A percentile compares a stretch with the other conserved stretches of the same genome.
Evolutionary conservation across 306 rosid species (phyloP).

Genomic region (Castanopsis chinensis): DNA sequence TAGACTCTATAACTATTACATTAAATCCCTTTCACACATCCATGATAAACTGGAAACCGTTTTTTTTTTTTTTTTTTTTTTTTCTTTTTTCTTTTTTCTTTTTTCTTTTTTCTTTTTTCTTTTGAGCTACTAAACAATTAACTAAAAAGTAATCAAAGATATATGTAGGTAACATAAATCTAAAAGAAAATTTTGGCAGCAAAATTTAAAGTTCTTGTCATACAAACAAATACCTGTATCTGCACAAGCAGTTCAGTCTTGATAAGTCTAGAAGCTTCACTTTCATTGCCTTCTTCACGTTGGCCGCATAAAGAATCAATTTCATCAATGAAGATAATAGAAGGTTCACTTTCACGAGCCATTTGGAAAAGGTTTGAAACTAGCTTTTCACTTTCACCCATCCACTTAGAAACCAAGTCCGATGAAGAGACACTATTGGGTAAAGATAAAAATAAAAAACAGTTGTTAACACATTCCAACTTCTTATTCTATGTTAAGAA

Average conservation of each 20-base stretch:
- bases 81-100: no score
- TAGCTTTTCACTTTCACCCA: slow-evolving; percentile 99
- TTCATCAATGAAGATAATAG: slow-evolving; percentile 95
- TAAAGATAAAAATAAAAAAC: background rate
- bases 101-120: no score
- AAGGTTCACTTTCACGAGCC: slow-evolving; percentile 99
- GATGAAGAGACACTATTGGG: slow-evolving; percentile 83
- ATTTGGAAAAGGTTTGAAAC: slow-evolving; percentile 95
- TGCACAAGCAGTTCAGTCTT: slow-evolving; percentile 99
- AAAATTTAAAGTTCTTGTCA: slow-evolving; percentile 15
- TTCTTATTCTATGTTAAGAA: no score
- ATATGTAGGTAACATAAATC: background rate
- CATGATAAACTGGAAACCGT: background rate
- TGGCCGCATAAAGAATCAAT: slow-evolving; percentile 95
- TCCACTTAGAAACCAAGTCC: slow-evolving; percentile 98
- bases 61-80: no score
- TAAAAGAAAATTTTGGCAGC: background rate
- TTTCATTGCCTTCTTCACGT: slow-evolving; percentile 99
- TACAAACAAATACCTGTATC: slow-evolving; percentile 81
- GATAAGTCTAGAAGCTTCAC: slow-evolving; percentile 98
- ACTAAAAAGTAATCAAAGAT: background rate
- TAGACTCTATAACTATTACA: background rate
- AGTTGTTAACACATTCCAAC: background rate
- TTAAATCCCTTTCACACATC: background rate
- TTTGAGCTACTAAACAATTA: background rate